A percentile compares a stretch with the other conserved stretches of the same genome.
These are phyloP conservation scores for Ascochyta rabiei DNA, from an alignment of 2,329 filamentous ascomycete genomes.

Conservation along the genomic window DNA sequence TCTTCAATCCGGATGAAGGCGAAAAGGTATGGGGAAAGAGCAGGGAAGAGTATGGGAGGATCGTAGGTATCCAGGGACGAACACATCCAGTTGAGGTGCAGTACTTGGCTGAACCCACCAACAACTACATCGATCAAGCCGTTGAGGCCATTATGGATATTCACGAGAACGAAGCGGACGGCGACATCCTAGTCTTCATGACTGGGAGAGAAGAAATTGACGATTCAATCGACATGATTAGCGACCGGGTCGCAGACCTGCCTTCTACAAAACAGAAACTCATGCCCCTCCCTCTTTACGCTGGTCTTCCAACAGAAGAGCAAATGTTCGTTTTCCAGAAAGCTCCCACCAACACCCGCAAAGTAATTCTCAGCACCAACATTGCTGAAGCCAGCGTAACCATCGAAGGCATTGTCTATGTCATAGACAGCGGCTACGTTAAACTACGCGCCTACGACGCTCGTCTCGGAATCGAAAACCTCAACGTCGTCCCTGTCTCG, in stretches of 20 bases:
- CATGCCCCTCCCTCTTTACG: slow-evolving; percentile 80
- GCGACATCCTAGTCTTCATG: slow-evolving; percentile 89
- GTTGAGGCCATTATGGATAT: slow-evolving; percentile 87
- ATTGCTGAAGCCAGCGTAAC: slow-evolving; percentile 97
- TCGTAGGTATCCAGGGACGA: slow-evolving; percentile 85
- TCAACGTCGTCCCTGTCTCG: slow-evolving; percentile 81
- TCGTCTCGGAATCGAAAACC: slow-evolving; percentile 80
- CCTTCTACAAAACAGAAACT: slow-evolving; percentile 65
- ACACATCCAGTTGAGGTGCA: slow-evolving; percentile 88
- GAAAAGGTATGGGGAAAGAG: slow-evolving; percentile 46
- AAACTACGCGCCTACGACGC: slow-evolving; percentile 89
- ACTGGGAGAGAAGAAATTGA: slow-evolving; percentile 96
- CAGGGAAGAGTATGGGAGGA: slow-evolving; percentile 60
- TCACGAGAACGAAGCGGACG: slow-evolving; percentile 77
- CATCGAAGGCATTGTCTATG: slow-evolving; percentile 87
- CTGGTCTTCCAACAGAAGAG: slow-evolving; percentile 85
- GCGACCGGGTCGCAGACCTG: slow-evolving; percentile 71
- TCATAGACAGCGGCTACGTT: slow-evolving; percentile 88
- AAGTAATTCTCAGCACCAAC: slow-evolving; percentile 92
- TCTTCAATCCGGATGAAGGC: slow-evolving; percentile 66
- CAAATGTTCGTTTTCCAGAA: slow-evolving; percentile 96
- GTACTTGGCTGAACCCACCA: slow-evolving; percentile 76
- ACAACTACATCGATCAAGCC: slow-evolving; percentile 85
- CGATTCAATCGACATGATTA: slow-evolving; percentile 75
- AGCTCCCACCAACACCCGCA: slow-evolving; percentile 78